phyloP scores from a whole-genome alignment of 108 stramenopile species.

The Licmophora abbreviata region DNA sequence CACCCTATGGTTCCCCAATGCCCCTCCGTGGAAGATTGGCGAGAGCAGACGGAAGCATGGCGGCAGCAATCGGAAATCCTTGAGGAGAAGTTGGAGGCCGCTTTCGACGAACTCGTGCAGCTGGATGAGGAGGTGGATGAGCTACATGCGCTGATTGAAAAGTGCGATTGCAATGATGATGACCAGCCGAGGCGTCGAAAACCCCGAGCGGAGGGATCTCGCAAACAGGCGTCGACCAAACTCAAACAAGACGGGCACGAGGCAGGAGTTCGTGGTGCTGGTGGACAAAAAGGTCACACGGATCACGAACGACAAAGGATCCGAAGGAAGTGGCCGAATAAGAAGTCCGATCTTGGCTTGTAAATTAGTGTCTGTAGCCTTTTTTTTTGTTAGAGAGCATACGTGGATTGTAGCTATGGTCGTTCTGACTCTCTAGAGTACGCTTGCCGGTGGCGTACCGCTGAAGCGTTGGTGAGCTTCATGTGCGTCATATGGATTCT shows the following conservation, averaged over 20 bases:
- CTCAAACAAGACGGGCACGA: background rate
- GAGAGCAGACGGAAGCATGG: slow-evolving; percentile 20
- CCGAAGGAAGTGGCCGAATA: slow-evolving; percentile 5
- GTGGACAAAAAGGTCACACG: background rate
- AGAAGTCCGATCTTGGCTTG: slow-evolving; percentile 1
- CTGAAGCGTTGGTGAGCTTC: too few relatives aligned
- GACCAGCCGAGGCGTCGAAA: background rate
- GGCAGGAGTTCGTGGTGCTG: background rate
- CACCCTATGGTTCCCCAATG: slow-evolving; percentile 54
- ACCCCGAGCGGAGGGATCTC: background rate
- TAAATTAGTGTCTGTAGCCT: background rate
- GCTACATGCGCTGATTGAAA: background rate
- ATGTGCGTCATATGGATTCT: too few relatives aligned
- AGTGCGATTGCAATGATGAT: background rate
- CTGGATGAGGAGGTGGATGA: slow-evolving; percentile 28
- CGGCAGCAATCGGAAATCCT: slow-evolving; percentile 9
- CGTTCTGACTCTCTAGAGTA: too few relatives aligned
- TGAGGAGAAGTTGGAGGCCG: slow-evolving; percentile 24
- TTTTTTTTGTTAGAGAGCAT: background rate
- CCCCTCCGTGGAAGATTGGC: slow-evolving; percentile 17
- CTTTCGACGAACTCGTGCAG: slow-evolving; percentile 21
- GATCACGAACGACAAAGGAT: slow-evolving; percentile 1
- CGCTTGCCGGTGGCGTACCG: too few relatives aligned
- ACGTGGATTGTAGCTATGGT: background rate
- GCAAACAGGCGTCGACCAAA: background rate